These are phyloP conservation scores for Hypoxylon sp. DNA, from an alignment of 2,329 filamentous ascomycete species.

Conservation along the genomic window DNA sequence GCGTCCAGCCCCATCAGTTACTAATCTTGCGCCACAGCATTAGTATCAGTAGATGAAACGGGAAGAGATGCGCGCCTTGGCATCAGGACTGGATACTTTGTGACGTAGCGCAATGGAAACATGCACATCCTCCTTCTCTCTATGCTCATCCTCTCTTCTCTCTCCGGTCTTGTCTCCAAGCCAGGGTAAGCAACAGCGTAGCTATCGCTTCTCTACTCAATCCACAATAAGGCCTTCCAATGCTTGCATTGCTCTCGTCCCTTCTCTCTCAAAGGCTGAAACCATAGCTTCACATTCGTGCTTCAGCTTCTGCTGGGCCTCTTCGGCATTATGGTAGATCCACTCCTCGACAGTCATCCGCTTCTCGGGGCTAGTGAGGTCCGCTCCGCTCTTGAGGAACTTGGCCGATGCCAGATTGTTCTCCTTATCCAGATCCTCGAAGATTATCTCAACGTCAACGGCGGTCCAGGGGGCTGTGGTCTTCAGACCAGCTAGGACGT, in stretches of 20 bases:
- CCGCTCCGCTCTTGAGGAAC: constrained; percentile 67
- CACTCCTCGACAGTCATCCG: constrained; percentile 95
- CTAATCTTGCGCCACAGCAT: neutral
- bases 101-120: neutral
- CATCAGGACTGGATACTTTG: neutral
- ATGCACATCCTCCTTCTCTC: neutral
- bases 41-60: neutral
- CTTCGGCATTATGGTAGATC: constrained; percentile 83
- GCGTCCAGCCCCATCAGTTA: constrained; percentile 9
- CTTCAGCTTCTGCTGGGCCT: constrained; percentile 83
- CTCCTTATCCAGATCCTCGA: constrained; percentile 67
- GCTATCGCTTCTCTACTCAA: constrained; percentile 48
- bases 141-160: neutral
- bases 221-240: constrained; percentile 79
- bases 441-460: constrained; percentile 80
- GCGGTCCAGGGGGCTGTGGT: constrained; percentile 76
- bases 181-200: neutral
- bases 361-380: constrained; percentile 81
- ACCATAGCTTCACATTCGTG: constrained; percentile 88
- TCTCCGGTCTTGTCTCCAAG: neutral
- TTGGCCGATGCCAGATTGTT: constrained; percentile 58
- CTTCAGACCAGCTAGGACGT: constrained; percentile 67
- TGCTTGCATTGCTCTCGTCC: constrained; percentile 79
- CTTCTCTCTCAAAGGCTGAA: constrained; percentile 84
- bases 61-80: neutral